Base-by-base conservation (phyloP, 192 early-diverging fungal genomes). In the Mortierella hygrophila region DNA sequence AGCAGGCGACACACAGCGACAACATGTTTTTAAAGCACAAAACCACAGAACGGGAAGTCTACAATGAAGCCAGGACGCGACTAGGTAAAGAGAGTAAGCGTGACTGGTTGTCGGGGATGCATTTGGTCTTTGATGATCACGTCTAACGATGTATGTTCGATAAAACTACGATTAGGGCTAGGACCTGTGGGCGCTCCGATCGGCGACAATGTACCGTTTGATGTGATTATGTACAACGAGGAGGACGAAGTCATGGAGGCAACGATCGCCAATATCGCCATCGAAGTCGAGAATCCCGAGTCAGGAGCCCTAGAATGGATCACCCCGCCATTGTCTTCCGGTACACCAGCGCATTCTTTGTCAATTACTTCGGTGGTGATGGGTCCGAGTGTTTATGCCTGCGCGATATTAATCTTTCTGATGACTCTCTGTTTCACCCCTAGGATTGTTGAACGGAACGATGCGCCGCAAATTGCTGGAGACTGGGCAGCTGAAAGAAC, bases 241-340 rank as follows among this genome's bases (percentile, higher is more conserved):
- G 54, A 82, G 3, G 37, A 75, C n/a, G 78, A 93, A 72, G 79
- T 93, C 6, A 93, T 90, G 42, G 92, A 93, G 52, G 83, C 89
- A 15, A 86, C 90, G 38, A 91, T 93, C 70, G 88, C 91, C 32
- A 93, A 93, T 55, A 88, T 93, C 55, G 92, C 92, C 6, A 55
- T 93, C 9, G 80, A 89, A 41, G 52, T 73, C 20, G 69, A 68
- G 69, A 88, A 72, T 35, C 74, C 44, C 37, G 79, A 77, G 38
- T 68, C 73, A 13, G 74, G 78, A 29, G 46, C 81, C 42, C 32
- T 79, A 10, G 46, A 79, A 18, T 93, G 92, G 92, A 88, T 88
- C 38, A 93, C 92, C 29, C 92, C 92, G 2, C 63, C 72, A 1
- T 38, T 72, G 11, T 69, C 70, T 16, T 74, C 74, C 40, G 84